Evolutionary conservation across 192 early-diverging fungal species (phyloP).

Genomic region (Backusella luteola): DNA sequence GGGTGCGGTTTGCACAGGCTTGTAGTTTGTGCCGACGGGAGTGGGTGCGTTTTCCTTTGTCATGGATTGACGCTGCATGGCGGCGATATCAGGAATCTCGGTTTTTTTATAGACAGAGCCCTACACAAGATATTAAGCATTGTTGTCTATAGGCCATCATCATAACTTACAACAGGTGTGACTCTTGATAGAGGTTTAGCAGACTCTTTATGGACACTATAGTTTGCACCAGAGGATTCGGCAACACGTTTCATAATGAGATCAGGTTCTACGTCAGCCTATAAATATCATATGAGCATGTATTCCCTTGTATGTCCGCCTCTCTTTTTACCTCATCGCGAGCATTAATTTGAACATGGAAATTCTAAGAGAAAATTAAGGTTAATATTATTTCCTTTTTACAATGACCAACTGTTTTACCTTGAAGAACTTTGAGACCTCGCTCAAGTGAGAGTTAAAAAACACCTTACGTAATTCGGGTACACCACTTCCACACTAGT

Average conservation of each 20-base stretch:
- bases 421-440: constrained; percentile 80
- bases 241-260: constrained; percentile 84
- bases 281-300: background rate
- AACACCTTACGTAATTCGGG: constrained; percentile 88
- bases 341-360: constrained; percentile 87
- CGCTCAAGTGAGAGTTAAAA: constrained; percentile 79
- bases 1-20: constrained; percentile 39
- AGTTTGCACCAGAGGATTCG: constrained; percentile 87
- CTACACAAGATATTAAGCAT: constrained; percentile 14
- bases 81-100: constrained; percentile 56
- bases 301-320: background rate
- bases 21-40: constrained; percentile 35
- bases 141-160: too few species aligned
- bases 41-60: constrained; percentile 40
- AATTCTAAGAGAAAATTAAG: constrained; percentile 50
- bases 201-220: constrained; percentile 71
- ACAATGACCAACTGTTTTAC: constrained; percentile 33
- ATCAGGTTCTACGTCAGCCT: constrained; percentile 75
- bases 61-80: constrained; percentile 48
- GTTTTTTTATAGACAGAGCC: constrained; percentile 59
- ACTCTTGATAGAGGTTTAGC: constrained; percentile 36
- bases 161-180: constrained; percentile 42
- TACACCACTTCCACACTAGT: constrained; percentile 91
- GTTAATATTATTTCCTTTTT: background rate
- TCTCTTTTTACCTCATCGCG: constrained; percentile 53